Conservation (phyloP, 139 green algal genomes). For the Gonium pectorale region DNA sequence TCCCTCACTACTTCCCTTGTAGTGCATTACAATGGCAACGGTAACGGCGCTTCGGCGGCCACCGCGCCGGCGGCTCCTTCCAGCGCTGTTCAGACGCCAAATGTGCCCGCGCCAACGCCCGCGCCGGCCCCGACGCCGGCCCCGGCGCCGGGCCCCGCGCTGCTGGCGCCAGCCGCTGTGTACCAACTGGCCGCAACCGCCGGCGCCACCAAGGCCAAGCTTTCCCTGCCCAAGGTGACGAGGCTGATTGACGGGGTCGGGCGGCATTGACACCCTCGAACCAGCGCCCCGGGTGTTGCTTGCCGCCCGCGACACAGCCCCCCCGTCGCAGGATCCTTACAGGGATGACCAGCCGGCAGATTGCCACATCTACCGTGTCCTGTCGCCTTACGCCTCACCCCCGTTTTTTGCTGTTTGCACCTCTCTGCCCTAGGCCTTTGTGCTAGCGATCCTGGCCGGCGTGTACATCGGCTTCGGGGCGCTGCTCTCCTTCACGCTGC, state of each 20-base stretch:
- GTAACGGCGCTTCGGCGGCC: too few species aligned
- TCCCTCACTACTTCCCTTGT: too few species aligned
- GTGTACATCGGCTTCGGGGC: constrained; percentile 79
- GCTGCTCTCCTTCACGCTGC: constrained; percentile 74
- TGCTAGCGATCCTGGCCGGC: constrained; percentile 70
- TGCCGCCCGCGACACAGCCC: not conserved
- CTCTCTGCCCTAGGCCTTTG: constrained; percentile 31
- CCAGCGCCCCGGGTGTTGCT: too few species aligned
- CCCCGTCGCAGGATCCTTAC: not conserved
- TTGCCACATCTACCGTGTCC: too few species aligned
- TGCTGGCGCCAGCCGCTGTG: constrained; percentile 12
- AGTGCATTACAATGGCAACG: too few species aligned
- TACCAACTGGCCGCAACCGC: constrained; percentile 11
- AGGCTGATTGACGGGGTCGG: too few species aligned
- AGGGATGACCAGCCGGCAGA: too few species aligned
- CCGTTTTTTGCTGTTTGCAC: too few species aligned
- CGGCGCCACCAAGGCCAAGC: constrained; percentile 2
- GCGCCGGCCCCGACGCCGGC: not conserved
- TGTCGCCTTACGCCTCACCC: too few species aligned
- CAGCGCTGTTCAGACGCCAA: too few species aligned
- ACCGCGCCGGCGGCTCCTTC: too few species aligned
- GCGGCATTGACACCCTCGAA: too few species aligned
- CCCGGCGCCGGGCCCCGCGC: not conserved
- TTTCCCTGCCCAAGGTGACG: not conserved
- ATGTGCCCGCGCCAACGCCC: not conserved